Evolutionary conservation across 108 stramenopile genomes (phyloP).

Genomic region (Nitzschia palea): DNA sequence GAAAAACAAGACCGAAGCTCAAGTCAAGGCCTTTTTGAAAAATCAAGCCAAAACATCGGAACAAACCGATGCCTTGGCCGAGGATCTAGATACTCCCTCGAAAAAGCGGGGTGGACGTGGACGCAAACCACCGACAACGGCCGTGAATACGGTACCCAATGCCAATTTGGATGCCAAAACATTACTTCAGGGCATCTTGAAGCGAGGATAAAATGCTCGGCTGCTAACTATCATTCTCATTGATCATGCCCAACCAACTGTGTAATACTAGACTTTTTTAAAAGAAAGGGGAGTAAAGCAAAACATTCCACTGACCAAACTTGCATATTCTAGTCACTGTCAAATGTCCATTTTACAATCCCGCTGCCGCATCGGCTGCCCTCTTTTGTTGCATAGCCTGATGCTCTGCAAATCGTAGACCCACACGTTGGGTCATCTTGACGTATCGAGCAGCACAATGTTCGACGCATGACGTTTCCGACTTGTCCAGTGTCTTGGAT

Average conservation of each 20-base stretch:
- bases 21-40: constrained; percentile 49
- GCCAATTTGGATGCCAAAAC: constrained; percentile 63
- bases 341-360: neutral
- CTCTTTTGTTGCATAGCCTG: constrained; percentile 87
- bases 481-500: constrained; percentile 80
- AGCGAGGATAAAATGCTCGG: neutral
- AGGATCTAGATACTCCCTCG: constrained; percentile 27
- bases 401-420: constrained; percentile 86
- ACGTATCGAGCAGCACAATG: constrained; percentile 73
- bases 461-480: constrained; percentile 65
- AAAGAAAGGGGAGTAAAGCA: too few relatives aligned
- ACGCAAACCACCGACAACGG: constrained; percentile 76
- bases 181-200: constrained; percentile 33
- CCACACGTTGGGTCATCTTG: constrained; percentile 89
- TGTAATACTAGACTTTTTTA: too few relatives aligned
- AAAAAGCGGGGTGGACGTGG: constrained; percentile 60
- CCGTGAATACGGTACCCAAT: constrained; percentile 82
- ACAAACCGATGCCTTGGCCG: constrained; percentile 9
- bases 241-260: too few relatives aligned
- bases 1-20: constrained; percentile 35
- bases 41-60: constrained; percentile 20
- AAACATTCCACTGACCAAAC: too few relatives aligned
- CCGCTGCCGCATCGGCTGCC: constrained; percentile 68
- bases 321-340: too few relatives aligned
- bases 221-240: too few relatives aligned